Percentiles rank a stretch among this genome's conserved stretches.
phyloP scores from a whole-genome alignment of 345 rosid genomes.

The Gossypium anomalum region DNA sequence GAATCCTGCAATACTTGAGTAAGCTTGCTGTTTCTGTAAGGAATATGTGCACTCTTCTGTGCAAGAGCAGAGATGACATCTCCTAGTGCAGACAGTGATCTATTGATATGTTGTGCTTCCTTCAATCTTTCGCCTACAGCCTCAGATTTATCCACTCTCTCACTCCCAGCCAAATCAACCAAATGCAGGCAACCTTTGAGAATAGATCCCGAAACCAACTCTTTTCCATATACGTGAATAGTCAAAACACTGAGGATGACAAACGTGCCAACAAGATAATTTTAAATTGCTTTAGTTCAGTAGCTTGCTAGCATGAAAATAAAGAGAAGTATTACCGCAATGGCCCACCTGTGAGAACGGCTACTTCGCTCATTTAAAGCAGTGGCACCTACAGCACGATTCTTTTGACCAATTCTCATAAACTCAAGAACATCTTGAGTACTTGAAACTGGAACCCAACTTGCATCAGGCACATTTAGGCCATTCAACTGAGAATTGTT shows the following conservation, averaged over 20 bases:
- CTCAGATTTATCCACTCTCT: conserved; percentile 95
- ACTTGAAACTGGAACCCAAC: conserved; percentile 73
- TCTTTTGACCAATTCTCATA: conserved; percentile 86
- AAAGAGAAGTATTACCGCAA: conserved; percentile 3
- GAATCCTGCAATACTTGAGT: conserved; percentile 95
- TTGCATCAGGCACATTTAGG: conserved; percentile 96
- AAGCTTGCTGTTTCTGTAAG: conserved; percentile 94
- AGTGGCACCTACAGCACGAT: conserved; percentile 96
- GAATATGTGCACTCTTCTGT: conserved; percentile 86
- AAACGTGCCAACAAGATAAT: background rate
- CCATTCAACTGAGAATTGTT: conserved; percentile 89
- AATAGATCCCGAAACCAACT: conserved; percentile 71
- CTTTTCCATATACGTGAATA: conserved; percentile 89
- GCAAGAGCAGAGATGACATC: conserved; percentile 97
- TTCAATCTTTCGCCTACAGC: conserved; percentile 94
- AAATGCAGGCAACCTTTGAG: conserved; percentile 87
- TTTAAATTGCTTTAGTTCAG: background rate
- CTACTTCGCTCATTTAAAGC: conserved; percentile 96
- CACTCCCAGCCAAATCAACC: conserved; percentile 98
- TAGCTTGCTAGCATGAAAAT: too few species aligned
- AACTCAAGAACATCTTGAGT: conserved; percentile 88
- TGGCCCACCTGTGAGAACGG: conserved; percentile 79
- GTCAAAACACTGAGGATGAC: conserved; percentile 64
- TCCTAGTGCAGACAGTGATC: conserved; percentile 90
- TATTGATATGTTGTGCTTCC: conserved; percentile 95